Conservation (phyloP, 805 yeast genomes). For the Myxozyma neglecta region DNA sequence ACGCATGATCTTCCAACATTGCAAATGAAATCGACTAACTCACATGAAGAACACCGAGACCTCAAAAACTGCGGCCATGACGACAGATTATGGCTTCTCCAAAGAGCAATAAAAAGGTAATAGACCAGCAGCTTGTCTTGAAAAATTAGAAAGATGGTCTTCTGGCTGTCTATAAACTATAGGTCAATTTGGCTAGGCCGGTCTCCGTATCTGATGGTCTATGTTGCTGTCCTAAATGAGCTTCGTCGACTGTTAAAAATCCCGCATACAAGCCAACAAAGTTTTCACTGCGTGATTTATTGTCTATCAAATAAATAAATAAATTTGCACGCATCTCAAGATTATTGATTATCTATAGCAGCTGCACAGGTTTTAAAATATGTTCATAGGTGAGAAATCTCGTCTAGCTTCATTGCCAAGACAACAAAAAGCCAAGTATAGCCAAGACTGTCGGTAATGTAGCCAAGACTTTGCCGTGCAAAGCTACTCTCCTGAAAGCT, state of each 20-base stretch:
- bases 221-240: background rate
- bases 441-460: background rate
- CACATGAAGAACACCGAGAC: conserved; percentile 36
- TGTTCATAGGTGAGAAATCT: no score
- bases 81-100: conserved; percentile 13
- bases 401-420: no score
- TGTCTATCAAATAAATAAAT: background rate
- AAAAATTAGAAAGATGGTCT: background rate
- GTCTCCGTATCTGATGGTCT: background rate
- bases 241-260: background rate
- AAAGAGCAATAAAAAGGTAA: background rate
- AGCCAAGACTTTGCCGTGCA: background rate
- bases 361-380: no score
- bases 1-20: background rate
- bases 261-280: background rate
- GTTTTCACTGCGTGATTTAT: background rate
- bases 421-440: background rate
- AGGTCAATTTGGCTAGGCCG: background rate
- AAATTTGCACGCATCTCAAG: background rate
- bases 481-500: background rate
- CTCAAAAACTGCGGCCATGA: conserved; percentile 60
- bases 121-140: background rate
- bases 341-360: no score
- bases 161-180: background rate
- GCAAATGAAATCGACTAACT: background rate